Evolutionary conservation across 371 early-diverging fungal genomes (phyloP).

Genomic region (Mortierella sp.): DNA sequence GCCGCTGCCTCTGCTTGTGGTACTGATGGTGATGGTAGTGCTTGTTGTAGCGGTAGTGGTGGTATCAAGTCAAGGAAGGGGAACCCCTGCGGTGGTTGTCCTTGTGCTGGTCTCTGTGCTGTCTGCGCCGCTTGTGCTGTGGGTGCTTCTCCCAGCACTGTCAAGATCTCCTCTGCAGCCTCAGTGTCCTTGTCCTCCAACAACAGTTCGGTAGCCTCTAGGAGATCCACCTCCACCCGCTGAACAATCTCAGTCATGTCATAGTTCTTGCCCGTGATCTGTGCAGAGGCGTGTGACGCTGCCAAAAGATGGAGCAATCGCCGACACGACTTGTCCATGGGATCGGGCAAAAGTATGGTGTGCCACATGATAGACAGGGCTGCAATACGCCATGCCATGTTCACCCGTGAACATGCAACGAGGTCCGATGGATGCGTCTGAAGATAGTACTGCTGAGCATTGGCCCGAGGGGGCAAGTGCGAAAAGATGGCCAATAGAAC

Average conservation of each 20-base stretch:
- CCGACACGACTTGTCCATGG: conserved; percentile 43
- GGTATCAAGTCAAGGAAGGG: no score
- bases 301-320: conserved; percentile 44
- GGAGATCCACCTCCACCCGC: conserved; percentile 45
- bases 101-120: no score
- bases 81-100: no score
- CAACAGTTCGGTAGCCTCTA: conserved; percentile 36
- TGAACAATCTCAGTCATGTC: conserved; percentile 51
- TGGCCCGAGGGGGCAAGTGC: conserved; percentile 32
- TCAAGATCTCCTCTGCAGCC: not conserved
- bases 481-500: conserved; percentile 48
- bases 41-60: no score
- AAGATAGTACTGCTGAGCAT: conserved; percentile 51
- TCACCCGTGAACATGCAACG: conserved; percentile 45
- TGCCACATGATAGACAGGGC: conserved; percentile 52
- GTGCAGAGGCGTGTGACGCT: conserved; percentile 43
- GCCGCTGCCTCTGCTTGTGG: no score
- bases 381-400: conserved; percentile 52
- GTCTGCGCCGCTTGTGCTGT: no score
- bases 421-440: conserved; percentile 41
- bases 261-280: conserved; percentile 48
- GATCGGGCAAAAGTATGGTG: conserved; percentile 44
- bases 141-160: no score
- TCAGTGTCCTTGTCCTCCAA: conserved; percentile 17
- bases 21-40: no score